Base-by-base conservation (phyloP, 495 filamentous ascomycete genomes). In the Astrothelium subdiscretum region DNA sequence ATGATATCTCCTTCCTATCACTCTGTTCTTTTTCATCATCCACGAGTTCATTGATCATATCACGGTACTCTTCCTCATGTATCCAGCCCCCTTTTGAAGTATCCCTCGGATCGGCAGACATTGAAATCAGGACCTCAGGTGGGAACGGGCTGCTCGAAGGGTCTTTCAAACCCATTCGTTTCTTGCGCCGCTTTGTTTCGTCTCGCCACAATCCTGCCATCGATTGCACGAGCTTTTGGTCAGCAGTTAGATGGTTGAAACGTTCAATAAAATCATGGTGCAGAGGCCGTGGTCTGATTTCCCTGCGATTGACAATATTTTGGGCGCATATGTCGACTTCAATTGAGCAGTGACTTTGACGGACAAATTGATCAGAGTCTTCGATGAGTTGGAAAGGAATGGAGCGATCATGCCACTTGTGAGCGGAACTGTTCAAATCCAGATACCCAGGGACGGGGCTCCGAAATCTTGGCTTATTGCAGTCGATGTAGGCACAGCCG, bases 201-300 rank as follows among this genome's bases (percentile, higher is more conserved):
- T 96, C 91, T 72, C 84, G 85, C 94, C 94, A 98, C 20, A 98
- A 72, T 3, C 89, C 90, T 61, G 89, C 92, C 86, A 98, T 90
- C 65, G 95, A 97, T 69, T 88, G 90, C 43, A 97, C 92, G 3
- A 90, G 75, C 68, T 91, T 94, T 69, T 91, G 77, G 65, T 90
- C 85, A 0, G 81, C 71, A 0, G 80, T 73, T 58, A 84, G 69
- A 15, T 87, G 85, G 40, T 81, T 78, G n/a, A 85, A 75, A 13
- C 81, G 78, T 73, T 98, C 95, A 24, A 83, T 74, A 62, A 98
- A 97, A 68, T 95, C 88, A 67, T 96, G 88, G 67, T 98, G 94
- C 8, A 97, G 78, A 3, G 75, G 78, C 26, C 95, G 83, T 60
- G 87, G 81, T 57, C 78, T 81, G 59, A 96, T 77, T n/a, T 84